Conservation (phyloP, 2,329 filamentous ascomycete species). For the Cladosporium colombiae region DNA sequence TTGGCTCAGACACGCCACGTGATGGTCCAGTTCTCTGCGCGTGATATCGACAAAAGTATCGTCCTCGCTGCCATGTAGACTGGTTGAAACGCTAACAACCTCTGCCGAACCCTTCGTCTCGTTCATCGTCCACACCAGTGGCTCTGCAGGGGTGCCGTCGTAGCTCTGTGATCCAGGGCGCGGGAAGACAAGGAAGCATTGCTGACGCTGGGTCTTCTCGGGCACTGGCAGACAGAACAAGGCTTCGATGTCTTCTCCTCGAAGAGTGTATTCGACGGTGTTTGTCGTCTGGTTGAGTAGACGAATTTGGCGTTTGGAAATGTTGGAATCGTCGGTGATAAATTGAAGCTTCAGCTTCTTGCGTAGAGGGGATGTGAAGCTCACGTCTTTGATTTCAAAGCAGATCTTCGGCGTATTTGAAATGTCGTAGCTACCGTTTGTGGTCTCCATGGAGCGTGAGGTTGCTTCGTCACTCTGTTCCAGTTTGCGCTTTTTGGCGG, state of each 20-base stretch:
- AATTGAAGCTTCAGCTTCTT: slow-evolving; percentile 65
- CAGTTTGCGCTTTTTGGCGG: slow-evolving; percentile 53
- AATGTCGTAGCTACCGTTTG: slow-evolving; percentile 28
- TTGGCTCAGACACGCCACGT: slow-evolving; percentile 49
- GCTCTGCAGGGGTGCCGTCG: slow-evolving; percentile 47
- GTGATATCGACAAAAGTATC: slow-evolving; percentile 50
- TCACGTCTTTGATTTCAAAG: slow-evolving; percentile 57
- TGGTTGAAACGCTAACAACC: not conserved
- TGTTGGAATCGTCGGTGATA: slow-evolving; percentile 38
- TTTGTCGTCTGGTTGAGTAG: slow-evolving; percentile 32
- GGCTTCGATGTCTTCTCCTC: slow-evolving; percentile 56
- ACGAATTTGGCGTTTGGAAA: slow-evolving; percentile 29
- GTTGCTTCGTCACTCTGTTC: slow-evolving; percentile 38
- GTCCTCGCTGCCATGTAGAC: slow-evolving; percentile 38
- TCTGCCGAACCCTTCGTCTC: slow-evolving; percentile 43
- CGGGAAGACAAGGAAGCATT: slow-evolving; percentile 63
- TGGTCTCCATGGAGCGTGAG: not conserved
- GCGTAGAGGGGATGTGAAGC: slow-evolving; percentile 62
- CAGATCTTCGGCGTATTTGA: slow-evolving; percentile 34
- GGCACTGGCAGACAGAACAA: slow-evolving; percentile 63
- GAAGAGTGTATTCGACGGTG: slow-evolving; percentile 45
- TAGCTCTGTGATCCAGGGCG: slow-evolving; percentile 47
- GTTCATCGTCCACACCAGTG: slow-evolving; percentile 62
- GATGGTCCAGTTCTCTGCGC: slow-evolving; percentile 50
- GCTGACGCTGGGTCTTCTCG: slow-evolving; percentile 64